A percentile compares a stretch with the other conserved stretches of the same genome.
phyloP scores from a whole-genome alignment of 345 rosid species.

The Mangifera indica region DNA sequence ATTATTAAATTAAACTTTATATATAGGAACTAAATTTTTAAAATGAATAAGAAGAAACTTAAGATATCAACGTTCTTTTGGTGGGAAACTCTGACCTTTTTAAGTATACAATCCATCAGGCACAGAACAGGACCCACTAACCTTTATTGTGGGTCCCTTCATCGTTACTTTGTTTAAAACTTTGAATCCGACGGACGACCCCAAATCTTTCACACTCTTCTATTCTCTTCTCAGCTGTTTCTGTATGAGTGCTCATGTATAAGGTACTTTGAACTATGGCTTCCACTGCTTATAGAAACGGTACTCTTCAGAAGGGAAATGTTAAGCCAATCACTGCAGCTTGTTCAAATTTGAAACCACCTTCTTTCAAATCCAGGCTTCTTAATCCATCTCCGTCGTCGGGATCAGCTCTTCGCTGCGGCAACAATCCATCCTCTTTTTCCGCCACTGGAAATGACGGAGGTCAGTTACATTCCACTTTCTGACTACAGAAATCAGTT shows the following conservation, averaged over 20 bases:
- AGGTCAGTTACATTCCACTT: constrained; percentile 38
- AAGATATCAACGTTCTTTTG: no score
- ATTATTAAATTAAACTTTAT: no score
- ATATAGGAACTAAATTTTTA: no score
- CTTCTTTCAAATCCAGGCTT: constrained; percentile 74
- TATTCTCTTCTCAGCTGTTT: neutral
- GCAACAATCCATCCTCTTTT: constrained; percentile 49
- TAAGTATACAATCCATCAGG: no score
- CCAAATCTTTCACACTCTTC: neutral
- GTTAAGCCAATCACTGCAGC: constrained; percentile 41
- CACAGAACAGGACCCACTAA: neutral
- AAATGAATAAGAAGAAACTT: no score
- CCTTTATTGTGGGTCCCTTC: constrained; percentile 22
- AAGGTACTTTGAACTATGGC: constrained; percentile 39
- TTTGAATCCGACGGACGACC: constrained; percentile 24
- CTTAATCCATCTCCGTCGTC: constrained; percentile 40
- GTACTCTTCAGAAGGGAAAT: constrained; percentile 37
- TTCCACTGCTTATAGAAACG: constrained; percentile 56
- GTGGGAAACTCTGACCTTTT: no score
- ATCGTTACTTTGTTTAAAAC: constrained; percentile 31
- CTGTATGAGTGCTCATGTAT: neutral
- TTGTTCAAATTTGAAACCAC: constrained; percentile 52
- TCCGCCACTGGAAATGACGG: constrained; percentile 51
- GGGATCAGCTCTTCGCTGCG: constrained; percentile 61
- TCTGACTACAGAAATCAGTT: neutral